These are phyloP conservation scores for Aspergillus nomiae DNA, from an alignment of 2,329 filamentous ascomycete genomes.

Conservation along the genomic window DNA sequence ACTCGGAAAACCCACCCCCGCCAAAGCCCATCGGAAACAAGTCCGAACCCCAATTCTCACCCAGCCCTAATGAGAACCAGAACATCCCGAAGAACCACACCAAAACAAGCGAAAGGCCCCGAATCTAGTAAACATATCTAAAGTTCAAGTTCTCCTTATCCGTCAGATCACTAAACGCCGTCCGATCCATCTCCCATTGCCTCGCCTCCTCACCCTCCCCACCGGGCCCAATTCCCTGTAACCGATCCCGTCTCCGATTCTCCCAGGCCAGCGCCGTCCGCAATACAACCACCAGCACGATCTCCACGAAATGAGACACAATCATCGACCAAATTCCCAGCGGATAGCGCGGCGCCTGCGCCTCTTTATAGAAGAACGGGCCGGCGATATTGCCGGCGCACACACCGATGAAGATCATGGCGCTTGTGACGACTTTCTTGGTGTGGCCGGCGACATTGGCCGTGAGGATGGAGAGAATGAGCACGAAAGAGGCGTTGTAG, in stretches of 20 bases:
- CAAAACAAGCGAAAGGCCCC: neutral
- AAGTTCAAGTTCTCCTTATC: conserved; percentile 55
- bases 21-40: neutral
- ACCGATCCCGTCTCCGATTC: conserved; percentile 52
- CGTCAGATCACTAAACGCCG: conserved; percentile 57
- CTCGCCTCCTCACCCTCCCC: conserved; percentile 8
- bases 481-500: conserved; percentile 57
- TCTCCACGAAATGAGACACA: conserved; percentile 56
- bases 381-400: conserved; percentile 64
- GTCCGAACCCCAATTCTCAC: neutral
- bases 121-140: conserved; percentile 25
- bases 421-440: conserved; percentile 66
- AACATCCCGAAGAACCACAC: neutral
- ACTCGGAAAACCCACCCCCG: neutral
- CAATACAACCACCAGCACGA: conserved; percentile 47
- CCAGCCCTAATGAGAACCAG: neutral
- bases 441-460: conserved; percentile 54
- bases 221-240: conserved; percentile 38
- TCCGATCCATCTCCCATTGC: conserved; percentile 48
- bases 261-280: conserved; percentile 52
- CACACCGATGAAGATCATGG: conserved; percentile 61
- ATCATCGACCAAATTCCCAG: conserved; percentile 62
- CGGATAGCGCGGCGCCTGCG: conserved; percentile 43
- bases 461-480: conserved; percentile 51
- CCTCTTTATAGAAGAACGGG: conserved; percentile 63